Evolutionary conservation across 306 rosid genomes (phyloP).

Genomic region (Quercus ilex): DNA sequence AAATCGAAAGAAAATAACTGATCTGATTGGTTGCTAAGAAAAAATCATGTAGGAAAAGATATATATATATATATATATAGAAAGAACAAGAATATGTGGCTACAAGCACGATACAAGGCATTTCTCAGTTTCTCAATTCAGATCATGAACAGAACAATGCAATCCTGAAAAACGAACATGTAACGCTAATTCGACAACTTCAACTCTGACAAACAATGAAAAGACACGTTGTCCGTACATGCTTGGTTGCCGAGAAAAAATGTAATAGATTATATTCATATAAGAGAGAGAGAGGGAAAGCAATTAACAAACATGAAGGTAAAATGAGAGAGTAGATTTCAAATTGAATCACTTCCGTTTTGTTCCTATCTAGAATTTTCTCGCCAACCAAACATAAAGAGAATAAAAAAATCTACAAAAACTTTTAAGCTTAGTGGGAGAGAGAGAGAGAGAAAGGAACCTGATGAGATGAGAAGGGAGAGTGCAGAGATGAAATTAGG

Average conservation of each 20-base stretch:
- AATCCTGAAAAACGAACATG: background rate
- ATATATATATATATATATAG: background rate
- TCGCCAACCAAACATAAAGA: background rate
- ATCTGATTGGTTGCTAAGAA: background rate
- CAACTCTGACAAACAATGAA: background rate
- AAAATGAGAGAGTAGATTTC: background rate
- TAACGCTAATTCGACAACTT: background rate
- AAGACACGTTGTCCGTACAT: background rate
- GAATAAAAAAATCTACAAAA: background rate
- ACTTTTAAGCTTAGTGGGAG: background rate
- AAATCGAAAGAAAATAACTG: background rate
- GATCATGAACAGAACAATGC: background rate
- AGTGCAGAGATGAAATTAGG: background rate
- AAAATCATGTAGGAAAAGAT: background rate
- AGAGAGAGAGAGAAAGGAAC: background rate
- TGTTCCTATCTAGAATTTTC: background rate
- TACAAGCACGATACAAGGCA: background rate
- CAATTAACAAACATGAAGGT: too few species aligned
- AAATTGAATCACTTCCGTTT: background rate
- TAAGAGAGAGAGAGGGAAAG: too few species aligned
- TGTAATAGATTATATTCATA: background rate
- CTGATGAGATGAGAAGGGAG: background rate
- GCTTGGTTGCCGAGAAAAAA: background rate
- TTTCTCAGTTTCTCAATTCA: background rate
- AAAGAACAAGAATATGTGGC: background rate